phyloP scores from a whole-genome alignment of 768 basidiomycete genomes.

The Boletales sp. region DNA sequence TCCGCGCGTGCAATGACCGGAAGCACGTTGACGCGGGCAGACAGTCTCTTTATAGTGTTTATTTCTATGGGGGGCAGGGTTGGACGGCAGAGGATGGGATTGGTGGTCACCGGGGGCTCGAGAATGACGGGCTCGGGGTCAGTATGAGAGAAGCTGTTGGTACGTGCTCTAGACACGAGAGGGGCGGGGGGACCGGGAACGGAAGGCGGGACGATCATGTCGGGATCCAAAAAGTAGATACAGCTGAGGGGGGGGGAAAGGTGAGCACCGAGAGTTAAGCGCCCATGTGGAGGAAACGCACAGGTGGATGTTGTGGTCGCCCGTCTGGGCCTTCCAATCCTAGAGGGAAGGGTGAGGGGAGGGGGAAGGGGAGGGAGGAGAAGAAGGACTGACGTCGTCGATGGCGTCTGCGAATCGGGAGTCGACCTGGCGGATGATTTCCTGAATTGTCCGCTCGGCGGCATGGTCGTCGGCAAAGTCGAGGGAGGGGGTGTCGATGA shows the following conservation, averaged over 20 bases:
- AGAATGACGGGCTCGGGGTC: conserved; percentile 76
- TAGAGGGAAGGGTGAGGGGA: conserved; percentile 30
- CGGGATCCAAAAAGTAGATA: conserved; percentile 86
- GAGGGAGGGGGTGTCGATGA: conserved; percentile 80
- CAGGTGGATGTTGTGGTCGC: conserved; percentile 82
- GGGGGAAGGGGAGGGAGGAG: conserved; percentile 14
- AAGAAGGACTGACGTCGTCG: conserved; percentile 62
- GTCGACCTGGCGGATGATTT: conserved; percentile 72
- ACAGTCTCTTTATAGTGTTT: conserved; percentile 72
- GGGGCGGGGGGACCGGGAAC: conserved; percentile 66
- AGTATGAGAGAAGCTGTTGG: conserved; percentile 67
- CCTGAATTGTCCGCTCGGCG: conserved; percentile 60
- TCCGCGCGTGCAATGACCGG: conserved; percentile 84
- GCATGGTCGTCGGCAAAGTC: conserved; percentile 66
- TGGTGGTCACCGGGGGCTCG: conserved; percentile 73
- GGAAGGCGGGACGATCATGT: conserved; percentile 69
- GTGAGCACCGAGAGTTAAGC: conserved; percentile 16
- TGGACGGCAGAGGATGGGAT: conserved; percentile 64
- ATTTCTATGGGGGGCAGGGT: conserved; percentile 71
- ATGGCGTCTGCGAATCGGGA: conserved; percentile 67
- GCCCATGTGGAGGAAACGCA: conserved; percentile 41
- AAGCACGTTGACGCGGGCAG: conserved; percentile 81
- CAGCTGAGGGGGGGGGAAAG: conserved; percentile 51
- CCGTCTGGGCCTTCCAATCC: conserved; percentile 69
- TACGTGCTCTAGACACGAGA: conserved; percentile 62